Evolutionary conservation across 371 early-diverging fungal species (phyloP), one percentile per base, ranked within the genome.

Genomic region (Mucor saturninus): DNA sequence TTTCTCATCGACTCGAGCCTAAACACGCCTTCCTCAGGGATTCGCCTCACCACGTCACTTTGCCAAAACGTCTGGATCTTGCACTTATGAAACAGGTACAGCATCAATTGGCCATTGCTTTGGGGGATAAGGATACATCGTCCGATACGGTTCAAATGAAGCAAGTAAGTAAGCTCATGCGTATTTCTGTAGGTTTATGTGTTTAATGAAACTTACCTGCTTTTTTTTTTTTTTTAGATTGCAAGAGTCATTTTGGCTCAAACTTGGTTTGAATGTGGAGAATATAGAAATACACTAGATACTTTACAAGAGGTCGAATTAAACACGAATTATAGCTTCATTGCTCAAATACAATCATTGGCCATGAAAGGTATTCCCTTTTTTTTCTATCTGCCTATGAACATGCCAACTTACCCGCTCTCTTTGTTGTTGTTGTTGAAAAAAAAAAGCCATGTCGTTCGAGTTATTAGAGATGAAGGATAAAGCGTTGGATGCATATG

Each of bases 401-500:
- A 21, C 21, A 21, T 21, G 21, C 21, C 3, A 30, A 26, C 11
- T 30, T 30, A 50, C 5, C 10, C 4, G 0, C 11, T 9, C 10
- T 4, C 28, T 50, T 30, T 26, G 5, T 3, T 14, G 5, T 15
- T 26, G 15, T 46, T 46, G 4, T 43, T 40, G 15, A 46, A 46
- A 46, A 3, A 62, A 21, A 21, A 21, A 21, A 83, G 84, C 80
- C 14, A 73, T 83, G 43, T 71, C 78, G 13, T 60, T 83, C 10
- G 91, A 88, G 61, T 69, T 83, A 40, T 61, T 70, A 7, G 81
- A 77, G 14, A 71, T 80, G 15, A 54, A 74, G 29, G 65, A 69
- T 14, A 70, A 68, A 7, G 84, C 86, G 2, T 68, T 84, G 28
- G 71, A 66, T 1, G 67, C 65, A 0, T 89, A 90, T 59, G 75